These are phyloP conservation scores for Thermoascus crustaceus DNA, from an alignment of 2,329 filamentous ascomycete genomes.

Conservation along the genomic window DNA sequence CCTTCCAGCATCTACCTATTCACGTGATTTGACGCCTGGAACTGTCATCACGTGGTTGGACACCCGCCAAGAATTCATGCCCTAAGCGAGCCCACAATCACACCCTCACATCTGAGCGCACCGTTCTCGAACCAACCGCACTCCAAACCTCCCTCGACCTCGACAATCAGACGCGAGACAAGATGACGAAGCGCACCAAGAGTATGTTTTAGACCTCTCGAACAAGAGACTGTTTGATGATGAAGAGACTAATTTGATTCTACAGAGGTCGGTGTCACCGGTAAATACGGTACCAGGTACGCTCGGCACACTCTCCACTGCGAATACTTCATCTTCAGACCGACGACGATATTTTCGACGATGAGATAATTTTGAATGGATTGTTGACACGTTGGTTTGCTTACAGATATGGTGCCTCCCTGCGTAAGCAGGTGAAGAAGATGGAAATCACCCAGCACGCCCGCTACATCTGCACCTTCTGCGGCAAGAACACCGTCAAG, in stretches of 20 bases:
- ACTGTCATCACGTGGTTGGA: too few relatives aligned
- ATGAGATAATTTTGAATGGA: slow-evolving; percentile 4
- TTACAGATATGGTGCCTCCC: slow-evolving; percentile 95
- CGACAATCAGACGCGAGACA: slow-evolving; percentile 42
- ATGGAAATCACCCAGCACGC: slow-evolving; percentile 99
- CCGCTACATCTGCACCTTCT: slow-evolving; percentile 96
- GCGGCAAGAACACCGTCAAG: slow-evolving; percentile 92
- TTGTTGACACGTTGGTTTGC: slow-evolving; percentile 15
- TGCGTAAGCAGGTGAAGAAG: slow-evolving; percentile 99
- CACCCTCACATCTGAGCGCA: slow-evolving; percentile 23
- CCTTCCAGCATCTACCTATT: too few relatives aligned
- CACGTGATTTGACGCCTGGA: slow-evolving; percentile 3
- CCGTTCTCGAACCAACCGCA: slow-evolving; percentile 24
- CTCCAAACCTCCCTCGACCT: slow-evolving; percentile 30
- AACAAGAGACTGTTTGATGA: too few relatives aligned
- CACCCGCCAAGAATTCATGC: slow-evolving; percentile 12
- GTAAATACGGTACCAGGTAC: slow-evolving; percentile 97
- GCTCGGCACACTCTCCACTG: slow-evolving; percentile 30
- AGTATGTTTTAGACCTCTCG: too few relatives aligned
- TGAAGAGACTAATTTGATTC: too few relatives aligned
- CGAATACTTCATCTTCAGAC: slow-evolving; percentile 6
- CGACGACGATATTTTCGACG: slow-evolving; percentile 9
- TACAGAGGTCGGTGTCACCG: slow-evolving; percentile 98
- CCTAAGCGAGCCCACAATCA: slow-evolving; percentile 35
- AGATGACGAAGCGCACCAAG: slow-evolving; percentile 94